These are phyloP conservation scores for Lyophyllum shimeji DNA, from an alignment of 768 basidiomycete genomes.

Conservation along the genomic window DNA sequence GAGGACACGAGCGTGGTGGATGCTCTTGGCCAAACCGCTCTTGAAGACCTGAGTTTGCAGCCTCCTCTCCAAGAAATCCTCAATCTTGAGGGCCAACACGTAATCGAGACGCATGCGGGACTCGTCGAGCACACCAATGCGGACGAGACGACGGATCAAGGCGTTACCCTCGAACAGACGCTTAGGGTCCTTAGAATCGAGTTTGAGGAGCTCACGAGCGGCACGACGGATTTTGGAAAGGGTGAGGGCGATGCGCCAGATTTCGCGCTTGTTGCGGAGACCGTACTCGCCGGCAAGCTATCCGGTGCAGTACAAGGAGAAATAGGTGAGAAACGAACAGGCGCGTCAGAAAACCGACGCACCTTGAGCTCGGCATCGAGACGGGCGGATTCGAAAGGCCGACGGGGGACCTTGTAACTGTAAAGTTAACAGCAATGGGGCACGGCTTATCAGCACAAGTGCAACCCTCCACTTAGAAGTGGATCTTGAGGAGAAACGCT, in stretches of 20 bases:
- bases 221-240: conserved; percentile 99
- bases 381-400: conserved; percentile 95
- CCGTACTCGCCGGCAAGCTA: conserved; percentile 99
- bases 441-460: conserved; percentile 68
- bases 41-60: conserved; percentile 99
- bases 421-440: conserved; percentile 55
- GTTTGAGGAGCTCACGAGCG: conserved; percentile 99
- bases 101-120: conserved; percentile 99
- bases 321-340: background rate
- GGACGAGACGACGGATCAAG: conserved; percentile 92
- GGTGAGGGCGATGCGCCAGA: conserved; percentile 98
- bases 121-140: conserved; percentile 99
- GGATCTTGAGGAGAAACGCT: conserved; percentile 68
- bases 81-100: conserved; percentile 98
- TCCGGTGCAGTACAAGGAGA: background rate
- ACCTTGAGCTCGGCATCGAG: conserved; percentile 99
- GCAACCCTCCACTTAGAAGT: conserved; percentile 66
- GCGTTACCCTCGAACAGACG: conserved; percentile 99
- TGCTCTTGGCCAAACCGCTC: conserved; percentile 94
- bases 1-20: conserved; percentile 97
- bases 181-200: conserved; percentile 99
- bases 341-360: conserved; percentile 11
- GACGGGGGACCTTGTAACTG: conserved; percentile 98
- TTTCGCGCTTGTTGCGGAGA: conserved; percentile 99
- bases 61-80: conserved; percentile 99